phyloP scores from a whole-genome alignment of 108 stramenopile genomes.

The Cyclotella sp. region DNA sequence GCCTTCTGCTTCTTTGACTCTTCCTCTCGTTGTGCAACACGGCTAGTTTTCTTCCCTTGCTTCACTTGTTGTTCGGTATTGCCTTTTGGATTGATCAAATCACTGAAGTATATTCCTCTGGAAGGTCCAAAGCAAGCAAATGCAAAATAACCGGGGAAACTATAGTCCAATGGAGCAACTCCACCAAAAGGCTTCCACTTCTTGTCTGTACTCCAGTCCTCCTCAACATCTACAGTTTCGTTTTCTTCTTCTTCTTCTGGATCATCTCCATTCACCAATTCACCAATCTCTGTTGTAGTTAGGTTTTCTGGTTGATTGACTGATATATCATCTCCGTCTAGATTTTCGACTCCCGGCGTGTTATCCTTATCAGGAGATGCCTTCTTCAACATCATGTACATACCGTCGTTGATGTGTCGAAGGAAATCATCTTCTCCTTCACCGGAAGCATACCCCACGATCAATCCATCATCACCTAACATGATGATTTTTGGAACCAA shows the following conservation, averaged over 20 bases:
- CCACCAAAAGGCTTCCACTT: background rate
- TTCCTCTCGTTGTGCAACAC: background rate
- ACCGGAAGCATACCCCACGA: background rate
- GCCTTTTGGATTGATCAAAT: background rate
- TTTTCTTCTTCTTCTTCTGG: background rate
- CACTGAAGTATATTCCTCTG: background rate
- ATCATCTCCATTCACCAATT: background rate
- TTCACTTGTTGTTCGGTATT: background rate
- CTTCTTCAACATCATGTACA: background rate
- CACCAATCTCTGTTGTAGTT: background rate
- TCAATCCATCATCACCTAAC: background rate
- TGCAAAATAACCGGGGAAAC: background rate
- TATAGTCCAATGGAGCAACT: background rate
- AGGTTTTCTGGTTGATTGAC: background rate
- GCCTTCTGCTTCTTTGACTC: background rate
- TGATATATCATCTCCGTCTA: background rate
- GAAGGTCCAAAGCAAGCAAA: too few species aligned
- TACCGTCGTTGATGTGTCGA: background rate
- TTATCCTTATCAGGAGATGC: background rate
- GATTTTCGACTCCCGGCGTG: background rate
- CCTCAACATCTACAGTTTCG: background rate
- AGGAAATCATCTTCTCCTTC: background rate
- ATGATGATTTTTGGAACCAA: background rate
- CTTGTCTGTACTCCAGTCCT: background rate
- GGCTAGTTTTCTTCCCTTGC: background rate